Conservation (phyloP, 345 rosid species). For the Passiflora organensis region DNA sequence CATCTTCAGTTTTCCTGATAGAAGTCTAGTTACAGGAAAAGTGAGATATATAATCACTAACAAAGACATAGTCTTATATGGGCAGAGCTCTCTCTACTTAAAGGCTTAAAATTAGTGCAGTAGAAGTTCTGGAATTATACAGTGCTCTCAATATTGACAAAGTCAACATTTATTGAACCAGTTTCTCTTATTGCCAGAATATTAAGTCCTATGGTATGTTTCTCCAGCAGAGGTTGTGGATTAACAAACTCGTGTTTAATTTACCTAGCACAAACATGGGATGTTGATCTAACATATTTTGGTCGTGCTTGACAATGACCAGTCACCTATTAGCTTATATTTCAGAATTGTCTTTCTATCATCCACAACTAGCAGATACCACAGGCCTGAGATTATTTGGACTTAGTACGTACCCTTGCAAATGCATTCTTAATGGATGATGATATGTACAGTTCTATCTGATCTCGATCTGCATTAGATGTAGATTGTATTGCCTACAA, state of each 20-base stretch:
- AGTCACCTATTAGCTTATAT: neutral
- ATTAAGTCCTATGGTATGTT: neutral
- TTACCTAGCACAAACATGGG: neutral
- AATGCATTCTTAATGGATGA: constrained; percentile 78
- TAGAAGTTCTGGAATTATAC: no score
- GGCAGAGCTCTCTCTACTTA: no score
- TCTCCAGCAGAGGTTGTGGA: neutral
- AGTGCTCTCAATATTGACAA: neutral
- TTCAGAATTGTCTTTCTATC: neutral
- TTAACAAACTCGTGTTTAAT: neutral
- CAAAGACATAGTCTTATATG: no score
- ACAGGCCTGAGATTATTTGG: constrained; percentile 1
- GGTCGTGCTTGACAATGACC: neutral
- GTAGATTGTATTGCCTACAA: constrained; percentile 60
- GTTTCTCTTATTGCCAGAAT: neutral
- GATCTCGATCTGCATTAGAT: constrained; percentile 62
- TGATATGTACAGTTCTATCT: constrained; percentile 74
- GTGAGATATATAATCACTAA: no score
- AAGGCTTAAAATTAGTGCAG: no score
- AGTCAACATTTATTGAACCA: neutral
- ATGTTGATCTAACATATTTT: neutral
- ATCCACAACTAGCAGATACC: neutral
- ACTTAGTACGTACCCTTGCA: constrained; percentile 53
- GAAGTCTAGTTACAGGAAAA: neutral
- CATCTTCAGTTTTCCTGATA: neutral